Conservation (phyloP, 352 stramenopile genomes). For the Pythium aquatile region DNA sequence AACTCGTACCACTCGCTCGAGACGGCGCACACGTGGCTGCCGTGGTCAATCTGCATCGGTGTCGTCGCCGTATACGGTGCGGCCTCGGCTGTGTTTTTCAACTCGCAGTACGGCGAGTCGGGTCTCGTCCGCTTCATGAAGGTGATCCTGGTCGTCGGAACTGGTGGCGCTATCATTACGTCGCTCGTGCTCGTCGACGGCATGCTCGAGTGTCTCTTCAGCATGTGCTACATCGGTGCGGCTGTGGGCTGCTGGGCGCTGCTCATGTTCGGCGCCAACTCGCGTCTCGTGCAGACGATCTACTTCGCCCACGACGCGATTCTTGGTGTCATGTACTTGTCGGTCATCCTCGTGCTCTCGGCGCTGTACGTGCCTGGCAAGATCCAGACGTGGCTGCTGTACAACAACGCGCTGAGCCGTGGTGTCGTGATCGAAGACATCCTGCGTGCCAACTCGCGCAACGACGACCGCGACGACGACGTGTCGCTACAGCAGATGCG, state of each 20-base stretch:
- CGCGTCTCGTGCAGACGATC: conserved; percentile 78
- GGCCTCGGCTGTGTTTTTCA: conserved; percentile 39
- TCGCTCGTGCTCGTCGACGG: conserved; percentile 47
- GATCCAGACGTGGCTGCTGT: conserved; percentile 93
- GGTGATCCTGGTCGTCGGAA: conserved; percentile 48
- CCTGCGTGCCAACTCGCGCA: conserved; percentile 48
- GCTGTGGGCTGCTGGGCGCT: conserved; percentile 59
- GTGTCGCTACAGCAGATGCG: conserved; percentile 43
- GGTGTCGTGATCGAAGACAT: conserved; percentile 95
- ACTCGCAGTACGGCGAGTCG: conserved; percentile 34
- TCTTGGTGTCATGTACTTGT: conserved; percentile 85
- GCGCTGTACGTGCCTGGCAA: conserved; percentile 76
- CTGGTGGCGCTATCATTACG: conserved; percentile 14
- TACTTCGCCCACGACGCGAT: conserved; percentile 92
- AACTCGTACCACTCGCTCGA: conserved; percentile 37
- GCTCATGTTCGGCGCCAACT: conserved; percentile 71
- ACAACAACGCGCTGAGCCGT: conserved; percentile 93
- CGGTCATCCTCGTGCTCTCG: conserved; percentile 83
- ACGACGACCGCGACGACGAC: conserved; percentile 44
- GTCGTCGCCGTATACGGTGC: conserved; percentile 26
- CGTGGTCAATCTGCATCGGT: conserved; percentile 30
- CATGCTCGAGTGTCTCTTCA: conserved; percentile 81
- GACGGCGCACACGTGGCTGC: conserved; percentile 32
- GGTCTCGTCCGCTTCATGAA: conserved; percentile 41
- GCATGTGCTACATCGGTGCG: conserved; percentile 87